Conservation (phyloP, 805 yeast species). For the Isabelozyma gotoi region DNA sequence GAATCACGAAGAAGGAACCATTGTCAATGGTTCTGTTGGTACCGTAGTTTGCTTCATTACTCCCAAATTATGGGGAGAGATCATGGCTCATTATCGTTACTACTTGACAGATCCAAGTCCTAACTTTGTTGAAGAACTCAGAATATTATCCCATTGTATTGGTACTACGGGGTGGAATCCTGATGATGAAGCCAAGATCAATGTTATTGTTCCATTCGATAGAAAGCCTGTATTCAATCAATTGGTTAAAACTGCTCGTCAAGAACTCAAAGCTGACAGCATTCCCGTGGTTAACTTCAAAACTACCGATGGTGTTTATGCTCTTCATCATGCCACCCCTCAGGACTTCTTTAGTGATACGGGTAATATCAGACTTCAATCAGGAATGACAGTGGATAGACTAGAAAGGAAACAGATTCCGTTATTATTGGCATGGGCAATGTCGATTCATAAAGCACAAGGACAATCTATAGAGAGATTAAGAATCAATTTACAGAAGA, state of each 20-base stretch:
- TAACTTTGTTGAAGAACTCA: constrained; percentile 22
- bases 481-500: constrained; percentile 62
- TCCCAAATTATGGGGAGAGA: constrained; percentile 17
- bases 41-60: constrained; percentile 57
- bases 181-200: constrained; percentile 13
- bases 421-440: constrained; percentile 73
- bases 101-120: constrained; percentile 14
- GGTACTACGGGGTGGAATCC: constrained; percentile 19
- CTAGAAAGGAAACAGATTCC: constrained; percentile 59
- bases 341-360: constrained; percentile 36
- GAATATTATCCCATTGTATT: constrained; percentile 19
- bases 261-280: constrained; percentile 16
- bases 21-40: constrained; percentile 94
- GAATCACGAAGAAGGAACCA: constrained; percentile 61
- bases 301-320: constrained; percentile 27
- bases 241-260: constrained; percentile 20
- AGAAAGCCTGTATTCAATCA: constrained; percentile 20
- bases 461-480: constrained; percentile 78
- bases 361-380: constrained; percentile 26
- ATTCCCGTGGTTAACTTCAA: constrained; percentile 51
- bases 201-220: constrained; percentile 19
- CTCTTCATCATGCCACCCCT: constrained; percentile 25
- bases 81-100: constrained; percentile 7
- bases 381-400: constrained; percentile 33
- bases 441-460: constrained; percentile 82